Base-by-base conservation (phyloP, 257 asterid genomes). In the Capsicum rhomboideum region DNA sequence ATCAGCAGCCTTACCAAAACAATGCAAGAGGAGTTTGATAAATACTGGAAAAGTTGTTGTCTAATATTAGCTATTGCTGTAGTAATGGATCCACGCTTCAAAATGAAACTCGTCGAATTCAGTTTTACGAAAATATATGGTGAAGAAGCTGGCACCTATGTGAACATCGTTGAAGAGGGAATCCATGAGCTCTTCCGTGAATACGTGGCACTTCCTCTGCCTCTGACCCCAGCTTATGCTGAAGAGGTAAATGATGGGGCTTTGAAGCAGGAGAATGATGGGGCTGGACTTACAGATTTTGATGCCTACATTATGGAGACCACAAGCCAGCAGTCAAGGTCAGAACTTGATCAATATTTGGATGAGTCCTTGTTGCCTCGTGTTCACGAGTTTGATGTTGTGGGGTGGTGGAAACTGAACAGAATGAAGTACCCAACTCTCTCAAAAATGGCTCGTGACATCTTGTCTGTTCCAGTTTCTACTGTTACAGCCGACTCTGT, bases 11-110 rank as follows among this genome's bases (percentile, higher is more conserved):
- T 95, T 31, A 89, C 97, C 1, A 93, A 91, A 72, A 83, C 89
- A 10, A 95, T 97, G 97, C 95, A 93, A 83, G 98, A 90, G 86
- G 94, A 88, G 40, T 97, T 97, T 12, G 93, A 97, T 14, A 88
- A 82, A 3, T 97, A 97, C 90, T 97, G 98, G 98, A 93, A 84
- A 86, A 93, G 93, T 77, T 86, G 96, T 83, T 95, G 95, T 84
- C 91, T 90, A 82, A 89, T 95, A 34, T 89, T 97, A 56, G 98
- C 99, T 0, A 90, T 91, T 10, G 98, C 99, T 0, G 99, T 95
- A 5, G 98, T 97, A 18, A 89, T 97, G 98, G 99, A 95, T 84
- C 99, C 99, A 12, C 88, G 99, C 72, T 97, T 95, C 94, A 97
- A 97, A 83, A 90, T 97, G 93, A 97, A 95, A 82, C 96, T 97